phyloP scores from a whole-genome alignment of 768 basidiomycete species.

The Plicaturopsis crispa region DNA sequence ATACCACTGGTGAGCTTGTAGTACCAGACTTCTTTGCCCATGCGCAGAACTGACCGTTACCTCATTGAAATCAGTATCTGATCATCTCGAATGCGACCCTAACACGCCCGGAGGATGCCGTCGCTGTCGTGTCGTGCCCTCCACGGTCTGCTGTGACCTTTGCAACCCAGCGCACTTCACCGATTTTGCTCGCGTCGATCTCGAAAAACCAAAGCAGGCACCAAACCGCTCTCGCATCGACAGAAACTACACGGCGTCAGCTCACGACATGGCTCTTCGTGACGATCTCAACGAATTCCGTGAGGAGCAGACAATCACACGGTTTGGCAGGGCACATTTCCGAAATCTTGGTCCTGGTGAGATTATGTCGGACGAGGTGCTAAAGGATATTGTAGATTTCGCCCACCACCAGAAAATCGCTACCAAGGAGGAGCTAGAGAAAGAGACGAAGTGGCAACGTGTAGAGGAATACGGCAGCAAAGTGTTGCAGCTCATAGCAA shows the following conservation, averaged over 20 bases:
- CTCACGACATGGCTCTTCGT: conserved; percentile 2
- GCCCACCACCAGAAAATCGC: conserved; percentile 15
- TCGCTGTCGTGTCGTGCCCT: conserved; percentile 7
- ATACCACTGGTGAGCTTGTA: conserved; percentile 10
- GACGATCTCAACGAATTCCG: conserved; percentile 11
- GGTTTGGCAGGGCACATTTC: conserved; percentile 5
- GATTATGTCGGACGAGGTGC: conserved; percentile 9
- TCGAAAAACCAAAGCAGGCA: not conserved
- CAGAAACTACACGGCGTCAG: conserved; percentile 1
- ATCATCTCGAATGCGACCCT: conserved; percentile 5
- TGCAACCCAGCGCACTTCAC: conserved; percentile 11
- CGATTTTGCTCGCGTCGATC: not conserved
- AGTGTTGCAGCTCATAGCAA: conserved; percentile 1
- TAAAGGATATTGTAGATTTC: conserved; percentile 16
- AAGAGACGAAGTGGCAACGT: conserved; percentile 15
- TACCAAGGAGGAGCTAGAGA: conserved; percentile 6
- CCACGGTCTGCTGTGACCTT: conserved; percentile 17
- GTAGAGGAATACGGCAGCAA: not conserved
- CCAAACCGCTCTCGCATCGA: conserved; percentile 3
- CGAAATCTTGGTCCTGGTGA: conserved; percentile 8
- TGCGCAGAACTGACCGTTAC: not conserved
- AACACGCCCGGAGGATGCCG: conserved; percentile 6
- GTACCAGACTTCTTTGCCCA: not conserved
- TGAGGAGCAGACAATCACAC: conserved; percentile 1
- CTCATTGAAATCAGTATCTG: conserved; percentile 4